phyloP scores from a whole-genome alignment of 2,329 filamentous ascomycete species.

The Clarireedia monteithiana region DNA sequence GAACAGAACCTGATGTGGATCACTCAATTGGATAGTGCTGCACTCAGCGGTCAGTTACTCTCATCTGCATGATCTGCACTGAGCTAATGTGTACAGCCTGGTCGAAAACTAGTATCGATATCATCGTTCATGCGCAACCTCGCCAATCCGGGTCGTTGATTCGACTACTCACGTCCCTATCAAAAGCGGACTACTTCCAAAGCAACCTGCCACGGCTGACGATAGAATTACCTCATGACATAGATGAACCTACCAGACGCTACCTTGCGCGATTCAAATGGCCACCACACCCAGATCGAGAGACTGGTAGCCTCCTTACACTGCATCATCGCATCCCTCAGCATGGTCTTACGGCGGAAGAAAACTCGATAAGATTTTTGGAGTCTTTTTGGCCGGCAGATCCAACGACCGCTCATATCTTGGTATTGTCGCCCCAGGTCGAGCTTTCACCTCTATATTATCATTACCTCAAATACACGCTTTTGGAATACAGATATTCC shows the following conservation, averaged over 20 bases:
- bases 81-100: conserved; percentile 48
- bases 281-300: conserved; percentile 44
- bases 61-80: conserved; percentile 2
- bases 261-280: conserved; percentile 61
- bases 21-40: conserved; percentile 63
- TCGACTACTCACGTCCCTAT: conserved; percentile 68
- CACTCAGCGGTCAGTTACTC: conserved; percentile 50
- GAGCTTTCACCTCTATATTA: conserved; percentile 78
- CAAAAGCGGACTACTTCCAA: conserved; percentile 66
- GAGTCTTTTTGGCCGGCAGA: conserved; percentile 81
- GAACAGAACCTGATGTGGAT: conserved; percentile 67
- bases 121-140: conserved; percentile 70
- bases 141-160: conserved; percentile 67
- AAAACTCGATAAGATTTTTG: conserved; percentile 67
- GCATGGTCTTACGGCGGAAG: conserved; percentile 52
- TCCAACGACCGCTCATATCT: conserved; percentile 59
- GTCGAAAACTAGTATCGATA: conserved; percentile 72
- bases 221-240: conserved; percentile 67
- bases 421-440: conserved; percentile 75
- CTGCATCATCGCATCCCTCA: conserved; percentile 67
- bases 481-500: conserved; percentile 74
- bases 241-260: conserved; percentile 56
- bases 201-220: conserved; percentile 66
- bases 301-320: conserved; percentile 49
- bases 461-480: conserved; percentile 73